Evolutionary conservation across 352 stramenopile genomes (phyloP).

Genomic region (Blastocystis sp.): DNA sequence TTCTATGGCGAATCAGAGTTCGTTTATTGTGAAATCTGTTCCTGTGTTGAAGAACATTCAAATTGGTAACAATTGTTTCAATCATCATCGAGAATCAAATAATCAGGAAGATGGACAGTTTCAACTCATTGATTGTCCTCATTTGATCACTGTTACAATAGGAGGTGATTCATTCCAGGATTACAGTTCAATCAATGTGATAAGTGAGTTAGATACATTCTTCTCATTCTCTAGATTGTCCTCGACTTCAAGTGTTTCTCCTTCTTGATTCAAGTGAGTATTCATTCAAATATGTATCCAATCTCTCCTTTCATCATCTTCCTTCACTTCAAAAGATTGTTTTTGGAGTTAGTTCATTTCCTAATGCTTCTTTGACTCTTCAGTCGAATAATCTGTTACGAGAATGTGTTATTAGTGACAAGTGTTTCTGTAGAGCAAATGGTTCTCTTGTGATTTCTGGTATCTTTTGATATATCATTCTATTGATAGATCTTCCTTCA

Average conservation of each 20-base stretch:
- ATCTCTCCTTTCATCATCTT: background rate
- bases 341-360: background rate
- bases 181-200: too few relatives aligned
- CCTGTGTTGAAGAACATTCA: background rate
- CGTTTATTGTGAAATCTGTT: background rate
- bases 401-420: background rate
- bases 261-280: background rate
- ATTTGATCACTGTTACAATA: background rate
- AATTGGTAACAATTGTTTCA: background rate
- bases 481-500: background rate
- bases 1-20: background rate
- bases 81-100: background rate
- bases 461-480: background rate
- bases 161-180: too few relatives aligned
- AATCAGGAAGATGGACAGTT: background rate
- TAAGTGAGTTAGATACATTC: too few relatives aligned
- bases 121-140: background rate
- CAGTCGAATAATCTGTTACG: background rate
- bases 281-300: background rate
- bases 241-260: too few relatives aligned
- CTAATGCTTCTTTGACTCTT: background rate
- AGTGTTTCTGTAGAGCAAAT: background rate
- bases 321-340: background rate
- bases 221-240: too few relatives aligned
- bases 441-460: background rate